Evolutionary conservation across 768 basidiomycete species (phyloP), one percentile per base, ranked within the genome.

Genomic region (Russula ochroleuca): DNA sequence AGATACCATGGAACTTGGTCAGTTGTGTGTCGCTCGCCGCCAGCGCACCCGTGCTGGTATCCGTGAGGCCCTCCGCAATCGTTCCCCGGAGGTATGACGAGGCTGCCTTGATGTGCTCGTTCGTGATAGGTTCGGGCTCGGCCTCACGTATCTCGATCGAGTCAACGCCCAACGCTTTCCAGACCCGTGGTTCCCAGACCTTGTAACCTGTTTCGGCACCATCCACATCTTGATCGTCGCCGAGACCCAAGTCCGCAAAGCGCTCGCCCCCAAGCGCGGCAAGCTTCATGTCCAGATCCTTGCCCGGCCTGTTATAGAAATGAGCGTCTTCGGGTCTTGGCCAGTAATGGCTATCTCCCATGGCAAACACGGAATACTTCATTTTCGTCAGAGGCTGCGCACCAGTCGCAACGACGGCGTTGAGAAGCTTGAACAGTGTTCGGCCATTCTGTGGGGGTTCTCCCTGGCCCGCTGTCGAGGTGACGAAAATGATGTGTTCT

Each of bases 271-370:
- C 92, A 50, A 97, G 84, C 57, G 83, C 82, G 72, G 87, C 85
- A 19, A 98, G 79, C 19, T 86, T 86, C 25, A 80, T 77, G 75
- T 94, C 87, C 57, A 98, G 85, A 66, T 98, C 96, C 75, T 94
- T 95, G 19, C 86, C 83, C 0, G 96, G 87, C 75, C 94, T 97
- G 82, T 98, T 99, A 81, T 98, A 99, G 75, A 96, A 98, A 70
- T 93, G 90, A n/a, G 87, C 88, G 71, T 98, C 97, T 74, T 98
- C 94, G 19, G 90, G 83, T 47, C 97, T 84, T 10, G 97, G 97
- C 97, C 97, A 99, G 78, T 99, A 99, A 76, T 97, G 95, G 73
- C 90, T 95, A 75, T 99, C 97, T 65, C 97, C 97, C 85, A 99
- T 89, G 53, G 80, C 96, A 69, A 98, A 97, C 49, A 98, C 94